Percentiles rank a stretch among this genome's conserved stretches.
These are phyloP conservation scores for Nicotiana sylvestris DNA, from an alignment of 257 asterid species.

Conservation along the genomic window DNA sequence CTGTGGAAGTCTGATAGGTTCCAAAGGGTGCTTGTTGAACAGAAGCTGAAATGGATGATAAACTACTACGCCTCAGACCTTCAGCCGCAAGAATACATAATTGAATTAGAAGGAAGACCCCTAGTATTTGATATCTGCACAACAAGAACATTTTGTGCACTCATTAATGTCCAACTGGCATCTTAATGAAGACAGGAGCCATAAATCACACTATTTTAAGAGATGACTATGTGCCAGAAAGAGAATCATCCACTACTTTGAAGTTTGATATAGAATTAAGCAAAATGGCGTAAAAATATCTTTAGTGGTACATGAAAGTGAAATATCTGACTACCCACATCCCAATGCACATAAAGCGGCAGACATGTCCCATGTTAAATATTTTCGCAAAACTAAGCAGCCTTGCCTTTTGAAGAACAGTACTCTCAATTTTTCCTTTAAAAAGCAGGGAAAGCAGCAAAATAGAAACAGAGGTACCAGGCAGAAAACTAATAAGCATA, in stretches of 20 bases:
- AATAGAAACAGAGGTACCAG: neutral
- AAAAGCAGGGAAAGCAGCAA: neutral
- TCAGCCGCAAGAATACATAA: conserved; percentile 89
- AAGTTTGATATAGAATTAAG: neutral
- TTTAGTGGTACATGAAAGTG: neutral
- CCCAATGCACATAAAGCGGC: neutral
- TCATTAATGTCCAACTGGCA: neutral
- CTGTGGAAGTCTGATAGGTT: conserved; percentile 66
- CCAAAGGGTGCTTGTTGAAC: conserved; percentile 71
- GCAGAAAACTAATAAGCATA: conserved; percentile 2
- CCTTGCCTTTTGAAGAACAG: neutral
- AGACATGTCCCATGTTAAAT: neutral
- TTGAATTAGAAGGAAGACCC: conserved; percentile 93
- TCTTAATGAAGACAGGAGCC: neutral
- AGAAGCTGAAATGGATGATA: conserved; percentile 74
- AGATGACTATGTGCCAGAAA: neutral
- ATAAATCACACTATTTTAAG: neutral
- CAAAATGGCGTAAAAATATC: neutral
- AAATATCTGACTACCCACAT: neutral
- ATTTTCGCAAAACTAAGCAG: neutral
- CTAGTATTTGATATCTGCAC: conserved; percentile 93
- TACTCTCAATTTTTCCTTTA: neutral
- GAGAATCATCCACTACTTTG: neutral
- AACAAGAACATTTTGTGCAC: conserved; percentile 6
- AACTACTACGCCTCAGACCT: conserved; percentile 78